Percentiles rank a stretch among this genome's conserved stretches.
Evolutionary conservation across 1,139 yeast species (phyloP).

Genomic region (Pichia kudriavzevii): DNA sequence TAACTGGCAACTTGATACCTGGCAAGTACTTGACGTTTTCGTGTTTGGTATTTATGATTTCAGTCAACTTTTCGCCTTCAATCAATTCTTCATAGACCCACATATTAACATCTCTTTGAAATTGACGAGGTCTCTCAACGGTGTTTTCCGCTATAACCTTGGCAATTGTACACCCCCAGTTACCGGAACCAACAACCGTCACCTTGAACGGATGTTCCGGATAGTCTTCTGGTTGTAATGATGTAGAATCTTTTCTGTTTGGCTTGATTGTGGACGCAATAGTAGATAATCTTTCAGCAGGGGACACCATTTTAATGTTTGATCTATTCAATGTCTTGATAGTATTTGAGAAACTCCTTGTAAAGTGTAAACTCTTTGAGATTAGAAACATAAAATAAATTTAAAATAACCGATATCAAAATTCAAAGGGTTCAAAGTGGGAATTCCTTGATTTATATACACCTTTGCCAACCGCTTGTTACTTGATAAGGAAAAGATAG

Average conservation of each 20-base stretch:
- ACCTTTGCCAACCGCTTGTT: too few relatives aligned
- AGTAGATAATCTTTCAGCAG: slow-evolving; percentile 24
- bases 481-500: too few relatives aligned
- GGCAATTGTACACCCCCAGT: slow-evolving; percentile 95
- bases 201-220: slow-evolving; percentile 32
- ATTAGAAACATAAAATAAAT: too few relatives aligned
- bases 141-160: slow-evolving; percentile 87
- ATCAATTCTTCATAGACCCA: slow-evolving; percentile 88
- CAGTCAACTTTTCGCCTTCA: slow-evolving; percentile 69
- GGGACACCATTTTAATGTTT: slow-evolving; percentile 15
- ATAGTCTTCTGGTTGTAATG: slow-evolving; percentile 19
- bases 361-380: too few relatives aligned
- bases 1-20: slow-evolving; percentile 68
- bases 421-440: too few relatives aligned
- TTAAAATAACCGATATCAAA: too few relatives aligned
- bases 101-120: slow-evolving; percentile 69
- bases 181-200: slow-evolving; percentile 70
- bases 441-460: too few relatives aligned
- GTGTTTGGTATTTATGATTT: slow-evolving; percentile 77
- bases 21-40: slow-evolving; percentile 89
- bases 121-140: slow-evolving; percentile 57
- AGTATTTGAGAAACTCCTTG: too few relatives aligned
- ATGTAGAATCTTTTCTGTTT: slow-evolving; percentile 12
- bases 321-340: background rate
- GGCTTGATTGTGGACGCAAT: slow-evolving; percentile 17